Conservation (phyloP, 1,284 basidiomycete genomes). For the Afroboletus lepidellus region DNA sequence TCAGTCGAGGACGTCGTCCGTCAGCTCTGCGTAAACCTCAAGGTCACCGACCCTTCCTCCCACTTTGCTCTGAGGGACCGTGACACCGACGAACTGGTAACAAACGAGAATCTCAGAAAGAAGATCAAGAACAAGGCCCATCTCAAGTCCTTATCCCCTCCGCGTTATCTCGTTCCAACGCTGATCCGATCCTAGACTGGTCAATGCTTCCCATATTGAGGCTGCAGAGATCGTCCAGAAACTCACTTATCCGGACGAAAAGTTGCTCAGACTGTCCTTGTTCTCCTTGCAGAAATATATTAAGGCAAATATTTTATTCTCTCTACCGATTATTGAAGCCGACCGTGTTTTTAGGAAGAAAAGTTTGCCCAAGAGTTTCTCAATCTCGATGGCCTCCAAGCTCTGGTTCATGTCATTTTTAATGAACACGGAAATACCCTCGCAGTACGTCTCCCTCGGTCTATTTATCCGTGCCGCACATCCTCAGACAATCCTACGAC, state of each 20-base stretch:
- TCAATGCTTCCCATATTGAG: slow-evolving; percentile 79
- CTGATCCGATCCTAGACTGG: slow-evolving; percentile 50
- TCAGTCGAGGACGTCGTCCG: slow-evolving; percentile 78
- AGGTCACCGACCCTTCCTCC: slow-evolving; percentile 78
- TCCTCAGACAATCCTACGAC: slow-evolving; percentile 10
- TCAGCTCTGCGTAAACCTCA: slow-evolving; percentile 77
- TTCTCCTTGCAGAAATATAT: slow-evolving; percentile 86
- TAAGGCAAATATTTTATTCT: slow-evolving; percentile 41
- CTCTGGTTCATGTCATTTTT: slow-evolving; percentile 75
- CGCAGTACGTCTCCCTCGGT: slow-evolving; percentile 53
- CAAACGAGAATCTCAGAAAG: slow-evolving; percentile 81
- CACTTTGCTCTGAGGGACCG: slow-evolving; percentile 82
- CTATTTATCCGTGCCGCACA: not conserved
- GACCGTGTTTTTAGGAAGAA: slow-evolving; percentile 62
- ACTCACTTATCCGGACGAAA: slow-evolving; percentile 62
- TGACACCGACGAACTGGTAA: slow-evolving; percentile 88
- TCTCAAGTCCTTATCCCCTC: slow-evolving; percentile 62
- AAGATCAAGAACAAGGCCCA: slow-evolving; percentile 79
- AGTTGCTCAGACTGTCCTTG: slow-evolving; percentile 63
- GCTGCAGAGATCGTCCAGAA: slow-evolving; percentile 79
- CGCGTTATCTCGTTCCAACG: not conserved
- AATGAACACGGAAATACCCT: slow-evolving; percentile 79
- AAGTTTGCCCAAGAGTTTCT: slow-evolving; percentile 88
- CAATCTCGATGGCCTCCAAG: slow-evolving; percentile 69
- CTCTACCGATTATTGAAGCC: not conserved